Base-by-base conservation (phyloP, 176 grass and related monocot species). In the Juncus effusus region DNA sequence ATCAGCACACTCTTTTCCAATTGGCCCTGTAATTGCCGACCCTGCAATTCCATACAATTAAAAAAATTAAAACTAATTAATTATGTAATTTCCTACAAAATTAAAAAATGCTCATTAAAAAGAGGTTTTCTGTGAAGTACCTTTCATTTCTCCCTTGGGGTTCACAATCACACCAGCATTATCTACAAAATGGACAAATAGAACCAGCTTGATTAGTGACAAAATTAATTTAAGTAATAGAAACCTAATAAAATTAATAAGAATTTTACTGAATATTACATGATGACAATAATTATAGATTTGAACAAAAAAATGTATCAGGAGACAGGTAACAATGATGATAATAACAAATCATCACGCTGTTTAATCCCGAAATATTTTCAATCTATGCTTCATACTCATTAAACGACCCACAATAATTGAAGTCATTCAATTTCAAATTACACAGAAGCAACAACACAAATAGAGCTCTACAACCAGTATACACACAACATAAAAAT, bases 1-100 rank as follows among this genome's bases (percentile, higher is more conserved):
- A 83, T 88, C 90, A 40, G 90, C 90, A 0, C 90, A 94, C 54
- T 94, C 90, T 82, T 94, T 94, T 51, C 90, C 85, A n/a, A 94
- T 94, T 3, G 90, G 90, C 73, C 90, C 90, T 3, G 90, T 94
- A 82, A 94, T 95, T 41, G 90, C 90, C 78, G 90, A 95, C 37
- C 90, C 90, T 95, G 73, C 72, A 59, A 0, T 2, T 63, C 59
- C 2, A 2, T 15, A 63, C 49, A 57, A 8, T 6, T 9, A 9
- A 38, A 13, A 6, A 64, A 44, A 36, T 45, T 19, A 28, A 11
- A 13, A 54, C 36, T 15, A 68, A 36, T 36, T 57, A 38, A 16
- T 10, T 2, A 16, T 65, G 13, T 14, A 35, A 50, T 28, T 28
- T 28, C 19, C 19, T 28, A 28, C 19, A 28, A 28, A 28, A 28